These are phyloP conservation scores for Calcarisporium arbuscula DNA, from an alignment of 2,329 filamentous ascomycete genomes.

Conservation along the genomic window DNA sequence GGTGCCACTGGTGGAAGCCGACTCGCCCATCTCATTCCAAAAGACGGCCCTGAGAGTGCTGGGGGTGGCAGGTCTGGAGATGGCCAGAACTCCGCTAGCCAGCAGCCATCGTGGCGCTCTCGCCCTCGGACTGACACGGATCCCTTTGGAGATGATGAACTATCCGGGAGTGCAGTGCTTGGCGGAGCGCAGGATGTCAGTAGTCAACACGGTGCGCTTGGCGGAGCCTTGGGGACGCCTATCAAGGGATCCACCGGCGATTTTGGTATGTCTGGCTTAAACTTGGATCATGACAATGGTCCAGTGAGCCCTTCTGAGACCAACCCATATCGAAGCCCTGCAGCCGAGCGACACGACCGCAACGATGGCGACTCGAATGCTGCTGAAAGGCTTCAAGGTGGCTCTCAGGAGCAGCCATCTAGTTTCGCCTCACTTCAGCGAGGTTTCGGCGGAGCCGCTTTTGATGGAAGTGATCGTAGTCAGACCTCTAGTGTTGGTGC, in stretches of 20 bases:
- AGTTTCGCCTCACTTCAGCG: constrained; percentile 50
- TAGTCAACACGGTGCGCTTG: constrained; percentile 25
- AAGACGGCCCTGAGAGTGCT: constrained; percentile 65
- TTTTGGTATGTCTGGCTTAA: constrained; percentile 57
- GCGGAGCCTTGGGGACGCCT: constrained; percentile 45
- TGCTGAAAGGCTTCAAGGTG: constrained; percentile 37
- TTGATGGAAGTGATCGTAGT: constrained; percentile 78
- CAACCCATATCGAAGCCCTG: constrained; percentile 91
- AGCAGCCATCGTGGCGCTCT: constrained; percentile 49
- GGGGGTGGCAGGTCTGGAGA: constrained; percentile 45
- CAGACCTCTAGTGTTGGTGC: constrained; percentile 85
- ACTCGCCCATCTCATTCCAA: constrained; percentile 77
- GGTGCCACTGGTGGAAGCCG: constrained; percentile 70
- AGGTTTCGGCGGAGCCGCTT: constrained; percentile 43
- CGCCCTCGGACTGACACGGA: constrained; percentile 67
- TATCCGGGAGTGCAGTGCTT: constrained; percentile 65
- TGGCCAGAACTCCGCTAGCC: constrained; percentile 32
- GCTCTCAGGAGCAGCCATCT: constrained; percentile 30
- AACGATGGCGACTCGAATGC: constrained; percentile 50
- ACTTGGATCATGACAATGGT: constrained; percentile 52
- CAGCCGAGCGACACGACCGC: constrained; percentile 65
- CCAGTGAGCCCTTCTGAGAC: constrained; percentile 89
- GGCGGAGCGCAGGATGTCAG: constrained; percentile 69
- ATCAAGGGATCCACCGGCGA: constrained; percentile 49
- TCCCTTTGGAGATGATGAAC: constrained; percentile 59